A percentile compares a stretch with the other conserved stretches of the same genome.
Conservation (phyloP, 2,329 filamentous ascomycete species). For the Annulohypoxylon truncatum region DNA sequence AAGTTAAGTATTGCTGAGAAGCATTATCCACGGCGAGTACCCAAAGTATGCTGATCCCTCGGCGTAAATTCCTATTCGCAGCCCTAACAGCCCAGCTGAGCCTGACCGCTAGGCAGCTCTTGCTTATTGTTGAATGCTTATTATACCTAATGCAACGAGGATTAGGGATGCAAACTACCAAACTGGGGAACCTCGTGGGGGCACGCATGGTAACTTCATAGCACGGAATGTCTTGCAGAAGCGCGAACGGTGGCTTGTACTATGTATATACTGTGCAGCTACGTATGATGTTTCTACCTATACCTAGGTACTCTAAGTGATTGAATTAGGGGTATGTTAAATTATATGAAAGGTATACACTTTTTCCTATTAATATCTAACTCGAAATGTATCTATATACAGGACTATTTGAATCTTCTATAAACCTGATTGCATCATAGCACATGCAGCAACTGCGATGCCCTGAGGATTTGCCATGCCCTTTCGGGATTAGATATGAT, state of each 20-base stretch:
- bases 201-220: conserved; percentile 22
- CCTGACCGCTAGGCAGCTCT: conserved; percentile 3
- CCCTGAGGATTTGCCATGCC: conserved; percentile 39
- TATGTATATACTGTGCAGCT: no score
- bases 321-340: no score
- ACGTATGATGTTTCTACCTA: no score
- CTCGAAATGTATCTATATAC: no score
- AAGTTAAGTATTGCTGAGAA: no score
- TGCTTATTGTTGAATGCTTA: conserved; percentile 5
- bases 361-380: no score
- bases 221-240: conserved; percentile 22
- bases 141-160: not conserved
- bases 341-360: no score
- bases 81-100: conserved; percentile 30
- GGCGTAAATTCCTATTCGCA: conserved; percentile 36
- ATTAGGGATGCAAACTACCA: conserved; percentile 2
- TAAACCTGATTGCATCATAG: not conserved
- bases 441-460: not conserved
- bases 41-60: not conserved
- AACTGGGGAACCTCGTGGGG: conserved; percentile 17
- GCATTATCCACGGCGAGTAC: no score
- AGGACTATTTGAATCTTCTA: no score
- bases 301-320: not conserved
- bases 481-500: conserved; percentile 29
- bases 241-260: conserved; percentile 1